These are phyloP conservation scores for Aureoboletus auriporus DNA, from an alignment of 768 basidiomycete species.

Conservation along the genomic window DNA sequence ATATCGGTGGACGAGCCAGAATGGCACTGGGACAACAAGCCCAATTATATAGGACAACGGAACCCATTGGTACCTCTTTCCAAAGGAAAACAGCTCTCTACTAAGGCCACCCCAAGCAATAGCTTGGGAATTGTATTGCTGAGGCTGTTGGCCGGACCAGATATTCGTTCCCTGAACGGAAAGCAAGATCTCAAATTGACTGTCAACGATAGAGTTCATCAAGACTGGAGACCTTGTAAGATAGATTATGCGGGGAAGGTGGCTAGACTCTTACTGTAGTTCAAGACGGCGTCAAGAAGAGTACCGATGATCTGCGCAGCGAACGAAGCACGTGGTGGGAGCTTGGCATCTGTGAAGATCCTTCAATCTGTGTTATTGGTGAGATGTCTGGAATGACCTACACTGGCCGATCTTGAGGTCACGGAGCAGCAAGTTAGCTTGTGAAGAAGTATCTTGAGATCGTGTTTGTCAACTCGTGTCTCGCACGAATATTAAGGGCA, in stretches of 20 bases:
- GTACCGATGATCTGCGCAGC: constrained; percentile 55
- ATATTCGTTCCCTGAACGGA: constrained; percentile 49
- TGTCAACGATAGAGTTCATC: constrained; percentile 56
- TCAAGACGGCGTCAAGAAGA: constrained; percentile 46
- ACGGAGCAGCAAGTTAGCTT: constrained; percentile 49
- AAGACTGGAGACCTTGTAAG: constrained; percentile 37
- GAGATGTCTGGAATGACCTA: neutral
- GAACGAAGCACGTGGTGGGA: constrained; percentile 63
- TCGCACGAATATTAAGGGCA: neutral
- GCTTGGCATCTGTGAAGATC: constrained; percentile 36
- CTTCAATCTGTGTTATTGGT: constrained; percentile 34
- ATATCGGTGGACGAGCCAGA: constrained; percentile 38
- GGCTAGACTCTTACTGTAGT: constrained; percentile 32
- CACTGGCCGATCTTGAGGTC: constrained; percentile 48
- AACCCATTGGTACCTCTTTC: constrained; percentile 37
- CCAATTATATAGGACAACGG: constrained; percentile 34
- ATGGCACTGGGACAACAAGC: constrained; percentile 35
- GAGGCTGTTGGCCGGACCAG: constrained; percentile 30
- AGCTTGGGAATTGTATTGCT: constrained; percentile 30
- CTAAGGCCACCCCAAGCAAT: constrained; percentile 40
- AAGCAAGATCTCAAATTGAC: constrained; percentile 47
- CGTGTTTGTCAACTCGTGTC: constrained; percentile 33
- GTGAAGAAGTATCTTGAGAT: constrained; percentile 44
- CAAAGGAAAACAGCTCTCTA: constrained; percentile 30
- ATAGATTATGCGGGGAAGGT: neutral